phyloP scores from a whole-genome alignment of 768 basidiomycete genomes.

The Daedaleopsis nitida region DNA sequence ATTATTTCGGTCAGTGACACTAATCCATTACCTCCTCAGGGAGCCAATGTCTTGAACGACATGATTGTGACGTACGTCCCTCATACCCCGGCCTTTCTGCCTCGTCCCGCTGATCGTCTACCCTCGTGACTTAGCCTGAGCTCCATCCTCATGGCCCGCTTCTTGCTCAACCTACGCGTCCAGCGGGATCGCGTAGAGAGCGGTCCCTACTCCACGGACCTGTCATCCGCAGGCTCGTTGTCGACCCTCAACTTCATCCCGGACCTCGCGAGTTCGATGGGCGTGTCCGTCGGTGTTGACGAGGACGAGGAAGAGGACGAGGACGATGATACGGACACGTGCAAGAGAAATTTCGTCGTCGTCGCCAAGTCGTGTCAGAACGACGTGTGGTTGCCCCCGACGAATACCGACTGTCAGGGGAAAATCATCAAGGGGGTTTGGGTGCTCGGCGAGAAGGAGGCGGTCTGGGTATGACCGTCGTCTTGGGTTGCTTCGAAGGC shows the following conservation, averaged over 20 bases:
- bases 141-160: conserved; percentile 17
- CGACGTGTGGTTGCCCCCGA: neutral
- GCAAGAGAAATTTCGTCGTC: neutral
- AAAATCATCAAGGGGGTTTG: neutral
- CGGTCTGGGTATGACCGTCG: neutral
- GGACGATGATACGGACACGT: too few relatives aligned
- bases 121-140: neutral
- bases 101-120: neutral
- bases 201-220: neutral
- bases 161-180: conserved; percentile 17
- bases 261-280: neutral
- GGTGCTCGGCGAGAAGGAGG: neutral
- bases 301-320: neutral
- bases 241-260: neutral
- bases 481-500: too few relatives aligned
- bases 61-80: conserved; percentile 9
- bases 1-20: neutral
- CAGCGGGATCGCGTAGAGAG: conserved; percentile 6
- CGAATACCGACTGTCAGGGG: neutral
- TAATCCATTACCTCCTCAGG: neutral
- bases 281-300: neutral
- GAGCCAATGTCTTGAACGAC: conserved; percentile 12
- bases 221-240: neutral
- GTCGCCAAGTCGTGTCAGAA: neutral
- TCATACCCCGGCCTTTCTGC: neutral